These are phyloP conservation scores for Trypanosomatidae sp. DNA, from an alignment of 208 protist genomes.

Conservation along the genomic window DNA sequence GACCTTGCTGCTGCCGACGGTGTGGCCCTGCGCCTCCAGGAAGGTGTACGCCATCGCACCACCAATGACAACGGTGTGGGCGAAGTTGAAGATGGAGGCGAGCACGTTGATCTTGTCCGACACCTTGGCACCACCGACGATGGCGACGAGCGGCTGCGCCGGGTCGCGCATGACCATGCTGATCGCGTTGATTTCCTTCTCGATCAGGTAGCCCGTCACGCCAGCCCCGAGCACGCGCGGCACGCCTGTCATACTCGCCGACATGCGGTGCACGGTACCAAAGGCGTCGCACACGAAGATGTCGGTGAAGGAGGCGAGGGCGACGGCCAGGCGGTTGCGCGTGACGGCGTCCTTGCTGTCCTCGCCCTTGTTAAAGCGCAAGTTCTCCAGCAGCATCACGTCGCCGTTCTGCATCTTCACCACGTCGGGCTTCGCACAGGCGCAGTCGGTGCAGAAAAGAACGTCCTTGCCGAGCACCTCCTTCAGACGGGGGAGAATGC, in stretches of 20 bases:
- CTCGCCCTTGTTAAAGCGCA: constrained; percentile 99
- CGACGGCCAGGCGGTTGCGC: constrained; percentile 76
- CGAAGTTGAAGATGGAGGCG: constrained; percentile 98
- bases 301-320: constrained; percentile 95
- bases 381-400: constrained; percentile 99
- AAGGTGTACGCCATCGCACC: constrained; percentile 99
- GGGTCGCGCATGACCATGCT: constrained; percentile 93
- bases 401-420: constrained; percentile 87
- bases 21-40: constrained; percentile 85
- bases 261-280: constrained; percentile 99
- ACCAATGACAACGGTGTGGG: constrained; percentile 99
- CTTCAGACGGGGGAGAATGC: constrained; percentile 89
- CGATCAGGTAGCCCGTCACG: constrained; percentile 98
- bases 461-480: constrained; percentile 85
- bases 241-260: constrained; percentile 94
- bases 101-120: constrained; percentile 99
- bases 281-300: constrained; percentile 99
- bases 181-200: constrained; percentile 99
- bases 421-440: no score
- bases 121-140: constrained; percentile 98
- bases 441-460: constrained; percentile 56
- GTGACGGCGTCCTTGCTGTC: constrained; percentile 90
- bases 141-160: constrained; percentile 93
- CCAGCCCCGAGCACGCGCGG: constrained; percentile 88
- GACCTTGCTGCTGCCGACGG: constrained; percentile 95